Conservation (phyloP, 164 flowering plant genomes). For the Protea cynaroides region DNA sequence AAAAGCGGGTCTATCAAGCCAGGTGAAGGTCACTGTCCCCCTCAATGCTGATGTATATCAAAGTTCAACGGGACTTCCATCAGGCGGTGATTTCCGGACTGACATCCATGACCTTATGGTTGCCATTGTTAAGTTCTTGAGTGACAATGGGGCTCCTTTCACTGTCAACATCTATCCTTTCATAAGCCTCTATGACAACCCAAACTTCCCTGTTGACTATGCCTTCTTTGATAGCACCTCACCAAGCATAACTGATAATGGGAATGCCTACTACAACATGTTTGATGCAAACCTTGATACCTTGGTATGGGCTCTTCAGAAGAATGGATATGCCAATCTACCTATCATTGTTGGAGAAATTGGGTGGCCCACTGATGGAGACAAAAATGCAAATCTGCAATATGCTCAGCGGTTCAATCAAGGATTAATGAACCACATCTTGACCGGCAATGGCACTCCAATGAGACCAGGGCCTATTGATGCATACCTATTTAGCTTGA, state of each 20-base stretch:
- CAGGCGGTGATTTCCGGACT: constrained; percentile 18
- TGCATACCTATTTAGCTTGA: constrained; percentile 19
- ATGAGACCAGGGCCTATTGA: constrained; percentile 14
- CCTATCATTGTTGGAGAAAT: constrained; percentile 17
- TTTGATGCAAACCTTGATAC: constrained; percentile 21
- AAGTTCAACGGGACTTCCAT: constrained; percentile 8
- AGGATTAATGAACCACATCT: constrained; percentile 11
- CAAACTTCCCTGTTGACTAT: constrained; percentile 14
- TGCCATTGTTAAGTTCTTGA: constrained; percentile 15
- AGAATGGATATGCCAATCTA: constrained; percentile 13
- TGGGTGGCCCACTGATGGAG: constrained; percentile 3
- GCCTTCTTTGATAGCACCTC: constrained; percentile 17
- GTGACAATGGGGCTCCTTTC: constrained; percentile 13
- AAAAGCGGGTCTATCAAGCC: constrained; percentile 11
- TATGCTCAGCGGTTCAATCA: constrained; percentile 15
- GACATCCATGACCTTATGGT: constrained; percentile 18
- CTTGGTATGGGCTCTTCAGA: constrained; percentile 10
- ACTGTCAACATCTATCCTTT: constrained; percentile 22
- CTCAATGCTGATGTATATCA: constrained; percentile 20
- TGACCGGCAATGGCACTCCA: constrained; percentile 14
- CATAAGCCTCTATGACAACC: constrained; percentile 16
- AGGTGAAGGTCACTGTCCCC: constrained; percentile 17
- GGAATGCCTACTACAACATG: constrained; percentile 10
- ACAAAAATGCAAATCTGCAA: constrained; percentile 10
- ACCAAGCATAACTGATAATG: constrained; percentile 9